Conservation (phyloP, 495 filamentous ascomycete species). For the Coniosporium apollinis region DNA sequence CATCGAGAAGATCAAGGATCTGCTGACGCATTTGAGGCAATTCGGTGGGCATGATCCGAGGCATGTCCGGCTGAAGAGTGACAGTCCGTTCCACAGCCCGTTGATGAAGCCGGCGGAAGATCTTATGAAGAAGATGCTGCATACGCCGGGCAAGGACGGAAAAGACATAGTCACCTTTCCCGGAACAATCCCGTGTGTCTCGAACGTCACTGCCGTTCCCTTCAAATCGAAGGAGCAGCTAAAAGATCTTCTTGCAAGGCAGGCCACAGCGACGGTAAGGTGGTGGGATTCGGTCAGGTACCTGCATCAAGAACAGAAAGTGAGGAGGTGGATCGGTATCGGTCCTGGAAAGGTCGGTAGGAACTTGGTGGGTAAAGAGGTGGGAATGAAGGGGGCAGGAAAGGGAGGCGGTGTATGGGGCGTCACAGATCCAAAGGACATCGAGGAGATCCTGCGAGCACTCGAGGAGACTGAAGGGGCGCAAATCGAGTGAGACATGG, state of each 20-base stretch:
- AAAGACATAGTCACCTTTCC: constrained; percentile 49
- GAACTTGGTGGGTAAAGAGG: constrained; percentile 90
- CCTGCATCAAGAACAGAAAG: constrained; percentile 69
- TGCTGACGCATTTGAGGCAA: constrained; percentile 78
- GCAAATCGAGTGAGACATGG: constrained; percentile 23
- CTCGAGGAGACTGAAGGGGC: constrained; percentile 54
- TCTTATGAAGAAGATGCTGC: constrained; percentile 49
- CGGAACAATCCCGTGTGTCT: constrained; percentile 56
- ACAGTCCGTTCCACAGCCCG: constrained; percentile 83
- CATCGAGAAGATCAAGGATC: constrained; percentile 64
- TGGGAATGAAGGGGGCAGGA: constrained; percentile 68
- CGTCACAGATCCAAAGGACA: constrained; percentile 67
- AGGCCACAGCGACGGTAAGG: constrained; percentile 72
- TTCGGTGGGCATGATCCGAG: constrained; percentile 89
- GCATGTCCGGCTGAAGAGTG: constrained; percentile 71
- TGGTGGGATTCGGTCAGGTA: constrained; percentile 92
- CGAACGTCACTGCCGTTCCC: constrained; percentile 68
- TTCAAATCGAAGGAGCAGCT: constrained; percentile 58
- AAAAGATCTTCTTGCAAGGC: constrained; percentile 54
- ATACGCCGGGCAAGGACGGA: constrained; percentile 24
- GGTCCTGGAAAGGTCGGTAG: constrained; percentile 89
- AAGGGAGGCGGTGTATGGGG: constrained; percentile 89
- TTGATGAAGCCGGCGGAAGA: constrained; percentile 75
- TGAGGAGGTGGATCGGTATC: constrained; percentile 80
- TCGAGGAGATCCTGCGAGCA: constrained; percentile 54